Percentiles rank a stretch among this genome's conserved stretches.
These are phyloP conservation scores for Podospora fimiseda DNA, from an alignment of 495 filamentous ascomycete genomes.

Conservation along the genomic window DNA sequence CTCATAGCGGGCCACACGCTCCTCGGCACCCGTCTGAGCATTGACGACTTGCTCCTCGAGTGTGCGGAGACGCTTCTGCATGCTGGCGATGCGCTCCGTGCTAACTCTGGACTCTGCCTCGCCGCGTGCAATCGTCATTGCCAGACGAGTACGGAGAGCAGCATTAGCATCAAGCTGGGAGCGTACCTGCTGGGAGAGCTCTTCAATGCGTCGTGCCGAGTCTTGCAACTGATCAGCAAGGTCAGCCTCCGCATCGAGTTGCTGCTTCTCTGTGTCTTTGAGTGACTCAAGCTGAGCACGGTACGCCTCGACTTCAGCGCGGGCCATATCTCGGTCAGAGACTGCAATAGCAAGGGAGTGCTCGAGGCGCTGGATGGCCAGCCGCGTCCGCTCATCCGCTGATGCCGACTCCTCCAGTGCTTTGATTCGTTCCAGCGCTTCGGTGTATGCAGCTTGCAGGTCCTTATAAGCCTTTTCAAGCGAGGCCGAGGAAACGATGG, in stretches of 20 bases:
- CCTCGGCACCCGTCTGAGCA: slow-evolving; percentile 83
- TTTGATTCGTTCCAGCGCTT: slow-evolving; percentile 50
- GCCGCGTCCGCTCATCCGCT: slow-evolving; percentile 46
- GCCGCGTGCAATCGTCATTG: slow-evolving; percentile 76
- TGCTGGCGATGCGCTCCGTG: slow-evolving; percentile 68
- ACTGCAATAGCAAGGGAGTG: slow-evolving; percentile 58
- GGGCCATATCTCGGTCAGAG: slow-evolving; percentile 65
- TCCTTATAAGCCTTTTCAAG: slow-evolving; percentile 74
- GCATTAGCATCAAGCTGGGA: slow-evolving; percentile 71
- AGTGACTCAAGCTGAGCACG: slow-evolving; percentile 57
- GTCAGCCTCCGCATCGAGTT: slow-evolving; percentile 55
- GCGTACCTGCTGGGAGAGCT: slow-evolving; percentile 67
- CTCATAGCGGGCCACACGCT: slow-evolving; percentile 73
- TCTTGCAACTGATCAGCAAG: slow-evolving; percentile 60
- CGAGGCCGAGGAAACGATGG: slow-evolving; percentile 59
- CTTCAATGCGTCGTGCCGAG: slow-evolving; percentile 69
- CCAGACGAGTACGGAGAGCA: slow-evolving; percentile 69
- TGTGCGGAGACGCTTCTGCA: slow-evolving; percentile 70
- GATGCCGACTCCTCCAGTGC: slow-evolving; percentile 41
- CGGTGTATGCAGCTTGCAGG: slow-evolving; percentile 56
- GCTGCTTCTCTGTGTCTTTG: slow-evolving; percentile 52
- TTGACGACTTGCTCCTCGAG: slow-evolving; percentile 78
- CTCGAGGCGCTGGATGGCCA: slow-evolving; percentile 57
- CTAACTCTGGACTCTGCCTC: slow-evolving; percentile 78
- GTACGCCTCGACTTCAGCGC: slow-evolving; percentile 53